A percentile compares a stretch with the other conserved stretches of the same genome.
Conservation (phyloP, 75 land plant species). For the Gnetum montanum region DNA sequence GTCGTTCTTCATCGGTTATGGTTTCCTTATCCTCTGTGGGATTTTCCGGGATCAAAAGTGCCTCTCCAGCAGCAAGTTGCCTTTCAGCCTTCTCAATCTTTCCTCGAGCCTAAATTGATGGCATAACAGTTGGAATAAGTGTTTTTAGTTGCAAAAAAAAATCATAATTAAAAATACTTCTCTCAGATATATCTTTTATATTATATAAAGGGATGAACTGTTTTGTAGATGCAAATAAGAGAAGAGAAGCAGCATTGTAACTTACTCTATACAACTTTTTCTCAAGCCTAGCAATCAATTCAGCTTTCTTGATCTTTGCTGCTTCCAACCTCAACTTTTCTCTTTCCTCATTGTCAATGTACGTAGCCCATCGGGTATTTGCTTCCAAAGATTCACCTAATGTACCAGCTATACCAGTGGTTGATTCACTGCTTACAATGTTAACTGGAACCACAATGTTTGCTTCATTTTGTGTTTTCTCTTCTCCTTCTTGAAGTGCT, state of each 20-base stretch:
- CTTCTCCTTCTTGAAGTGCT: slow-evolving; percentile 79
- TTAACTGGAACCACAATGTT: slow-evolving; percentile 17
- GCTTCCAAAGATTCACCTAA: slow-evolving; percentile 63
- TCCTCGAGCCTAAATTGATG: slow-evolving; percentile 58
- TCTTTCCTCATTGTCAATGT: slow-evolving; percentile 35
- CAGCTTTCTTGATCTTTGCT: slow-evolving; percentile 42
- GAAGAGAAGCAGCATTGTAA: no score
- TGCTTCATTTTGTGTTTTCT: slow-evolving; percentile 49
- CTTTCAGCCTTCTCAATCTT: slow-evolving; percentile 65
- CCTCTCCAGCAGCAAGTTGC: slow-evolving; percentile 69
- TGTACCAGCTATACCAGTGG: slow-evolving; percentile 45
- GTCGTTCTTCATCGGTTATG: slow-evolving; percentile 85
- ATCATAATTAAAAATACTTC: no score
- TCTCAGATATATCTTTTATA: no score
- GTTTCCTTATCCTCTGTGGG: slow-evolving; percentile 52
- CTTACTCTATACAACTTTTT: slow-evolving; percentile 59
- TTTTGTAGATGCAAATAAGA: no score
- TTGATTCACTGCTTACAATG: slow-evolving; percentile 10
- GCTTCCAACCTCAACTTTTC: slow-evolving; percentile 39
- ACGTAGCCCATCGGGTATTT: slow-evolving; percentile 59
- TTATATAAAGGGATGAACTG: no score
- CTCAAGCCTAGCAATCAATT: slow-evolving; percentile 48
- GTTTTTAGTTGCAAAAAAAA: no score
- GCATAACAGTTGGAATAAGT: no score
- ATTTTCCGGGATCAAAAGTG: slow-evolving; percentile 39